Evolutionary conservation across 169 alveolate species (phyloP).

Genomic region (Plasmodium ovale): DNA sequence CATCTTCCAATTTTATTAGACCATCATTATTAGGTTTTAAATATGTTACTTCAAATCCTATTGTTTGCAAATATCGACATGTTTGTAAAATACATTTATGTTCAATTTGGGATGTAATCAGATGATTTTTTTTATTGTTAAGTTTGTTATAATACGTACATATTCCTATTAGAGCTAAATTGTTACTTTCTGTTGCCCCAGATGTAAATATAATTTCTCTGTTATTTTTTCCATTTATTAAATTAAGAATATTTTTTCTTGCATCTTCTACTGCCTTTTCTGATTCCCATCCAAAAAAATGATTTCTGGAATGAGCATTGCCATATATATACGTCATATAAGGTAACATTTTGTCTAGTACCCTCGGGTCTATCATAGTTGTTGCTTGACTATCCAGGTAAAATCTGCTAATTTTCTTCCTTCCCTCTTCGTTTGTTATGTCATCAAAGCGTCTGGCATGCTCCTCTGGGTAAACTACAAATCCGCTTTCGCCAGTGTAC

Average conservation of each 20-base stretch:
- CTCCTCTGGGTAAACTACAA: no score
- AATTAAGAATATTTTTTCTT: slow-evolving; percentile 90
- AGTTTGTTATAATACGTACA: slow-evolving; percentile 80
- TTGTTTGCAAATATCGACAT: slow-evolving; percentile 91
- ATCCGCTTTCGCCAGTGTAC: no score
- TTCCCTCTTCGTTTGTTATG: slow-evolving; percentile 13
- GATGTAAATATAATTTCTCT: slow-evolving; percentile 97
- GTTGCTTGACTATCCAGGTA: slow-evolving; percentile 98
- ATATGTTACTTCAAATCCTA: slow-evolving; percentile 95
- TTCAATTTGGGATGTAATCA: slow-evolving; percentile 97
- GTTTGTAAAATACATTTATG: slow-evolving; percentile 98
- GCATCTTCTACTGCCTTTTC: slow-evolving; percentile 96
- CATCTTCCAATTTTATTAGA: slow-evolving; percentile 88
- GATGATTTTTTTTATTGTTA: slow-evolving; percentile 92
- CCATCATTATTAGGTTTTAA: slow-evolving; percentile 95
- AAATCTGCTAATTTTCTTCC: slow-evolving; percentile 75
- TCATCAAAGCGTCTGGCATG: no score
- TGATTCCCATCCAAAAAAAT: slow-evolving; percentile 98
- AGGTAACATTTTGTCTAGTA: slow-evolving; percentile 98
- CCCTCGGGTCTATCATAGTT: slow-evolving; percentile 98
- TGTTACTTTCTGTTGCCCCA: slow-evolving; percentile 99
- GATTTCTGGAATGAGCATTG: slow-evolving; percentile 98
- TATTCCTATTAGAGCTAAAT: slow-evolving; percentile 96
- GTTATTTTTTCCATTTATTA: slow-evolving; percentile 90
- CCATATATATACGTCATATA: slow-evolving; percentile 94